Conservation (phyloP, 805 yeast species). For the Yamadazyma endophytica region DNA sequence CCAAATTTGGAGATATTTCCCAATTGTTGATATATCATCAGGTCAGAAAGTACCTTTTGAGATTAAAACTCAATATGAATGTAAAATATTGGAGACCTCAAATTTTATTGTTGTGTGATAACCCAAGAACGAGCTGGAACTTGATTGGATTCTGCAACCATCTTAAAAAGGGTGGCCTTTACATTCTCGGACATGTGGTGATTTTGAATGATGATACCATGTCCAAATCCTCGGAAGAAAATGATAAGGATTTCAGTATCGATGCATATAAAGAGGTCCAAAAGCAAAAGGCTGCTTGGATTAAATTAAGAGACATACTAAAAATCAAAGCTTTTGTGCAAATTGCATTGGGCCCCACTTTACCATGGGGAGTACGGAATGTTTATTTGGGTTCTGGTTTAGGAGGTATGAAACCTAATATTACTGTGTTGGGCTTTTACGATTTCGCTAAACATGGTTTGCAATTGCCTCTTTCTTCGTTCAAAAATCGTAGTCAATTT, state of each 20-base stretch:
- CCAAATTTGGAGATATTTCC: slow-evolving; percentile 97
- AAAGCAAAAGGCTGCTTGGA: slow-evolving; percentile 78
- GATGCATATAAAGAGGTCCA: slow-evolving; percentile 61
- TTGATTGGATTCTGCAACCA: slow-evolving; percentile 90
- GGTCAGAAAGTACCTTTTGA: slow-evolving; percentile 82
- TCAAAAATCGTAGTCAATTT: slow-evolving; percentile 14
- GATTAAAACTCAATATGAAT: slow-evolving; percentile 79
- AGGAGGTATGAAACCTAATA: slow-evolving; percentile 98
- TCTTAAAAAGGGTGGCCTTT: slow-evolving; percentile 91
- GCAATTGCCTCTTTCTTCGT: slow-evolving; percentile 20
- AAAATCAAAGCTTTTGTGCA: slow-evolving; percentile 92
- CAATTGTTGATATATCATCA: slow-evolving; percentile 94
- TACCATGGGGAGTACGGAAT: slow-evolving; percentile 94
- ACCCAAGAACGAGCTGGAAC: slow-evolving; percentile 90
- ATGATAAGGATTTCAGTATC: slow-evolving; percentile 34
- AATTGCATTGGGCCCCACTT: slow-evolving; percentile 77
- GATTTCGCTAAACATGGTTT: slow-evolving; percentile 51
- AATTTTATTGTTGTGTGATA: slow-evolving; percentile 79
- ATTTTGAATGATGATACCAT: slow-evolving; percentile 44
- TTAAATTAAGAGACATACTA: slow-evolving; percentile 70
- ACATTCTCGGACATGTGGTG: slow-evolving; percentile 88
- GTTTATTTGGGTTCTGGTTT: slow-evolving; percentile 89
- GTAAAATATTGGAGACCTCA: slow-evolving; percentile 99
- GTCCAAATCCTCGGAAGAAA: slow-evolving; percentile 34
- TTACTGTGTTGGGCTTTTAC: slow-evolving; percentile 86